phyloP scores from a whole-genome alignment of 768 basidiomycete genomes.

The Psilocybe subaeruginosa region DNA sequence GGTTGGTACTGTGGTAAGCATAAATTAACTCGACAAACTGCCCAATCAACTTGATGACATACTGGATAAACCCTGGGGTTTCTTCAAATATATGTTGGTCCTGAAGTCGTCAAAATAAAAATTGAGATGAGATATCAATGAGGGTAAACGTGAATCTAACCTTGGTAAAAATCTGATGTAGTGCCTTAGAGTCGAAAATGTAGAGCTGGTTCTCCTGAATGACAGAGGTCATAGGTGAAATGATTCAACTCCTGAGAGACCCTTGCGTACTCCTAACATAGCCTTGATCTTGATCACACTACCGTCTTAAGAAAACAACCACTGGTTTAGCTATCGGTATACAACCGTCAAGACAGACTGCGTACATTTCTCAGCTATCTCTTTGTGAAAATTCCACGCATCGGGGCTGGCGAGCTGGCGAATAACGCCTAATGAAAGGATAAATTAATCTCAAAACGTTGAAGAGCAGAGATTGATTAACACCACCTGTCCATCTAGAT shows the following conservation, averaged over 20 bases:
- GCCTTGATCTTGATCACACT: constrained; percentile 31
- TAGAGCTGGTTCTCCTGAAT: constrained; percentile 36
- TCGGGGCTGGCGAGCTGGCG: constrained; percentile 30
- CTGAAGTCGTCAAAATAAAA: constrained; percentile 13
- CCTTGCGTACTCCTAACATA: constrained; percentile 30
- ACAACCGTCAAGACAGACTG: background rate
- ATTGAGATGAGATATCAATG: background rate
- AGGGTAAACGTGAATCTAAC: background rate
- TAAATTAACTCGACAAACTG: background rate
- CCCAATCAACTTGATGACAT: background rate
- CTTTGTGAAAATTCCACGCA: constrained; percentile 36
- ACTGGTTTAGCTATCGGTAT: background rate
- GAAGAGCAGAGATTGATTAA: background rate
- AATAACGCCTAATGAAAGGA: constrained; percentile 31
- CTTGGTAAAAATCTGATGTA: constrained; percentile 49
- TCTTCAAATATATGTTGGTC: constrained; percentile 35
- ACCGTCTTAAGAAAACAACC: constrained; percentile 22
- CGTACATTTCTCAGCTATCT: constrained; percentile 32
- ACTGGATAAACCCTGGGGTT: constrained; percentile 25
- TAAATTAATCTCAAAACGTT: background rate
- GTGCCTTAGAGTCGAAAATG: constrained; percentile 46
- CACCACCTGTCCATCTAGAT: constrained; percentile 36
- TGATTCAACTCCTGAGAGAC: background rate
- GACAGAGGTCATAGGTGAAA: no score
- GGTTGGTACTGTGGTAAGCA: constrained; percentile 9